Evolutionary conservation across 106 monocot species (phyloP), one percentile per base, ranked within the genome.

Genomic region (Vanilla planifolia): DNA sequence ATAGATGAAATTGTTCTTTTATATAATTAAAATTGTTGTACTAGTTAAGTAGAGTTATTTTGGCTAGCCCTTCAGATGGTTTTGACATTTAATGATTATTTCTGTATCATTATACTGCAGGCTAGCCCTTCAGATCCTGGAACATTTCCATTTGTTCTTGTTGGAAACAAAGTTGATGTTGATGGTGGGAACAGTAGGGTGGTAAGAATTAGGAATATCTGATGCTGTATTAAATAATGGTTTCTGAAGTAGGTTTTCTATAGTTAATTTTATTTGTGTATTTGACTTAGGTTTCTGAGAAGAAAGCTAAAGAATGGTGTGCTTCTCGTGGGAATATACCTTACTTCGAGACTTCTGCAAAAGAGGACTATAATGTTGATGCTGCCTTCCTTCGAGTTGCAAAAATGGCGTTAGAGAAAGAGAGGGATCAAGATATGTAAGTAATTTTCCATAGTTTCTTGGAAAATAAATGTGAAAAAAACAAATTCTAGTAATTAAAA

Each of bases 331-430:
- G 85, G 4, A 78, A 85, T 40, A 89, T 94, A 11, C 89, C 93
- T 37, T 93, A 93, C 46, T 85, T 88, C 72, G 92, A 93, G 70
- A 93, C 92, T 9, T 85, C 92, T 19, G 93, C 93, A 8, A 94
- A 94, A 55, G 93, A 94, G 47, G 89, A 79, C 57, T 52, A 50
- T 43, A 93, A 93, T 67, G 79, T 93, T 29, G 93, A 93, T 64
- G 81, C 62, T 55, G 88, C 93, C 15, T 93, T 93, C 52, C 72
- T 82, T n/a, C 55, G 65, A 40, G 60, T 93, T 69, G 93, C 89
- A 23, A 79, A 88, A 63, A 68, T 85, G 71, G 92, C 88, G 8
- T 43, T 89, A 24, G 76, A 82, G 55, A 82, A 89, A 62, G 82
- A 94, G 44, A 73, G 48, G 48, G 77, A 89, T 41, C 82, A 77